Evolutionary conservation across 164 flowering plant species (phyloP), one percentile per base, ranked within the genome.

Genomic region (Vitis rupestris): DNA sequence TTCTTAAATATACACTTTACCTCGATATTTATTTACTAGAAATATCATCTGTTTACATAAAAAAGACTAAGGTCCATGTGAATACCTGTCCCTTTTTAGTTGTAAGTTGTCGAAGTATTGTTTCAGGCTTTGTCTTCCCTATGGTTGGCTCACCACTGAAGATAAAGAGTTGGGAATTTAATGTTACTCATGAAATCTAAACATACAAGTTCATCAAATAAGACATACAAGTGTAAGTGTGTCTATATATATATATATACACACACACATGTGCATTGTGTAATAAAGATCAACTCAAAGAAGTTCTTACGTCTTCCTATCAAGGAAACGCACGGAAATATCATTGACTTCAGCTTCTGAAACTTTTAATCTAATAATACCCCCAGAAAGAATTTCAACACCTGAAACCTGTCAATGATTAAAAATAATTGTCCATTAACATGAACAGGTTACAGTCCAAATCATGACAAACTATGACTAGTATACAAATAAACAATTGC

Each of bases 61-160:
- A 2, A 50, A 48, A 14, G 56, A 12, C 16, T 16, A 61, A 16
- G 37, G 17, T 19, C 58, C 23, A 37, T 37, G 44, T 6, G 30
- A 37, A 14, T 66, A 96, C 99, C 97, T 96, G 99, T 60, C 99
- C 99, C 82, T 93, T 93, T 81, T 93, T 96, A 48, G 99, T 93
- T 15, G 93, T 92, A 56, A 96, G 91, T 69, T 96, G 97, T 67
- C 92, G 82, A 69, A 93, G 90, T 68, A 96, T 90, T 54, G 98
- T 96, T 79, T 93, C 97, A 37, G 94, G 99, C 83, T 81, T 92
- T 73, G 99, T 96, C 86, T 92, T 93, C 74, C 99, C 99, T 52
- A 82, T 76, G 64, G 95, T 90, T 62, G 97, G 97, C 81, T 96
- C 99, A 68, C 99, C 97, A 31, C 99, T 96, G 80, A 79, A 81